Evolutionary conservation across 176 grass and related monocot genomes (phyloP).

Genomic region (Cenchrus americanus): DNA sequence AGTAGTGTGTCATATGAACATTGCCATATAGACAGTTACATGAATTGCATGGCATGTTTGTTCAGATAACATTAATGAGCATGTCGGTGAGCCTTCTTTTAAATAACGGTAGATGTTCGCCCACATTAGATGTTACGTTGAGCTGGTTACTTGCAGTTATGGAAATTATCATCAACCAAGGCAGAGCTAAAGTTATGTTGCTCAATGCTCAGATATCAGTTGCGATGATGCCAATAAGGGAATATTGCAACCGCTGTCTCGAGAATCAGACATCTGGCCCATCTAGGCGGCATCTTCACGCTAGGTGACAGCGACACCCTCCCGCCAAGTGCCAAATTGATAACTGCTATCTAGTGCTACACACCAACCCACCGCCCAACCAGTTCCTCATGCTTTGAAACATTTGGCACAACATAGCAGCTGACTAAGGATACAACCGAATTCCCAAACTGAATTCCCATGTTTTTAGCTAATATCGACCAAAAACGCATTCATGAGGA

Average conservation of each 20-base stretch:
- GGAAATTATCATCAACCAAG: too few species aligned
- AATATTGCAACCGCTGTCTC: background rate
- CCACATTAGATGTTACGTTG: background rate
- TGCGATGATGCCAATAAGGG: background rate
- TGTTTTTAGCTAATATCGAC: background rate
- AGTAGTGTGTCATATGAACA: background rate
- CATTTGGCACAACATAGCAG: background rate
- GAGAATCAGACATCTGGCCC: background rate
- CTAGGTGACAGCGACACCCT: background rate
- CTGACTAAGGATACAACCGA: background rate
- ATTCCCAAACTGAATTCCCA: constrained; percentile 1
- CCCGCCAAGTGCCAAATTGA: background rate
- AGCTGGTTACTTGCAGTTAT: background rate
- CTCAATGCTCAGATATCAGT: background rate
- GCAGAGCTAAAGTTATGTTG: background rate
- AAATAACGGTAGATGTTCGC: background rate
- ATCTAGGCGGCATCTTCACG: too few species aligned
- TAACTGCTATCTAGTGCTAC: background rate
- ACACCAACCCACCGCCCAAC: background rate
- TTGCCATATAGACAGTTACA: background rate
- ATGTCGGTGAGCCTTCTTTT: background rate
- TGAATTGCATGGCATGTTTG: background rate
- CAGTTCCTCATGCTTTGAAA: background rate
- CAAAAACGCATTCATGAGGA: background rate
- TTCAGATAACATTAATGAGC: constrained; percentile 1